Conservation (phyloP, 164 flowering plant species). For the Stephania cephalantha region DNA sequence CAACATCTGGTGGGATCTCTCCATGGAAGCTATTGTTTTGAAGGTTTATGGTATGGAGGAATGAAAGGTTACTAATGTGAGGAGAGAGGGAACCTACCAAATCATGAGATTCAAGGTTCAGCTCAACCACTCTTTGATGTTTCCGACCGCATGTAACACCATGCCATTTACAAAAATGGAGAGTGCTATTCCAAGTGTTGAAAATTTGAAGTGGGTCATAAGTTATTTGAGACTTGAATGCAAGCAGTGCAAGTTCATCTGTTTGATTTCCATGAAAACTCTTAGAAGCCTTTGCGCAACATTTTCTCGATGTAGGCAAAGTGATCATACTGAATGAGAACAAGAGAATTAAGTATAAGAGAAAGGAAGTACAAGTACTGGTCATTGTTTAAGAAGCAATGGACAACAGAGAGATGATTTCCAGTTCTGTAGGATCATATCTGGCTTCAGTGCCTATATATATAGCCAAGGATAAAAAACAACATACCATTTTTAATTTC, state of each 20-base stretch:
- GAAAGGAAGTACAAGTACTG: neutral
- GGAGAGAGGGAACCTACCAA: slow-evolving; percentile 12
- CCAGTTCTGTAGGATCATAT: neutral
- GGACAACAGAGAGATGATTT: neutral
- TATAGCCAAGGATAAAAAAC: neutral
- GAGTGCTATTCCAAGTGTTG: slow-evolving; percentile 7
- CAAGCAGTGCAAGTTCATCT: slow-evolving; percentile 5
- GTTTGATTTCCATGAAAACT: slow-evolving; percentile 8
- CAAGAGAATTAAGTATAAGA: neutral
- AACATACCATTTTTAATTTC: too few species aligned
- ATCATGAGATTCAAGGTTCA: neutral
- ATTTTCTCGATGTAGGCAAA: neutral
- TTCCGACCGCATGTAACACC: slow-evolving; percentile 6
- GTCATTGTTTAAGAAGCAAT: neutral
- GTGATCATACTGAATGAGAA: neutral
- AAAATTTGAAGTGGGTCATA: neutral
- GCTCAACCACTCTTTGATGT: neutral
- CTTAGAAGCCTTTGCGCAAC: neutral
- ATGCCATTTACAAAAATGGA: neutral
- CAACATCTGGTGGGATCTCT: slow-evolving; percentile 10
- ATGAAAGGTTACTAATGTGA: slow-evolving; percentile 7
- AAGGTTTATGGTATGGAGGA: neutral
- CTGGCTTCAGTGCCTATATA: neutral
- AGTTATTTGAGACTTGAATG: slow-evolving; percentile 1
- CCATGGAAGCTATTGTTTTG: slow-evolving; percentile 3